Base-by-base conservation (phyloP, 192 early-diverging fungal genomes). In the Jimgerdemannia lactiflua region DNA sequence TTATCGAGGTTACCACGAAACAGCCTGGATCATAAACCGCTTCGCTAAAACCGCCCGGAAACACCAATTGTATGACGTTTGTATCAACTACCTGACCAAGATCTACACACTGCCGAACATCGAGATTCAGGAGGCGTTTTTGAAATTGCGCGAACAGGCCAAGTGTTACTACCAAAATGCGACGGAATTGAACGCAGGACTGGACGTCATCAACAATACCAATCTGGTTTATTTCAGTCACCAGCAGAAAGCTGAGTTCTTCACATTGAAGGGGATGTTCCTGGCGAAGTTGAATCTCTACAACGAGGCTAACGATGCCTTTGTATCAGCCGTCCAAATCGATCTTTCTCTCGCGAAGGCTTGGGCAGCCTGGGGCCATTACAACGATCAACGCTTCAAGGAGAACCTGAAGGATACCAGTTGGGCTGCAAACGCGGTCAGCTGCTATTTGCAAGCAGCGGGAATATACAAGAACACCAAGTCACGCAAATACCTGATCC, bases 101-200 rank as follows among this genome's bases (percentile, higher is more conserved):
- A 99, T 99, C 72, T 99, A 99, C 83, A 97, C 95, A 3, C 87
- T 99, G 40, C 98, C 98, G 17, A 99, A 99, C 80, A 99, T 99
- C 76, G 98, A 99, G 82, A 99, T 99, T 29, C 97, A 99, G 74
- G 98, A 99, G 80, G 97, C 97, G 3, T 99, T 99, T 77, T 75
- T 96, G 70, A 99, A 99, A 83, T 84, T 99, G 70, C 91, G 94
- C 43, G 97, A 99, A 86, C 97, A 99, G 84, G 97, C 97, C 69
- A 98, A 99, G 81, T 98, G 97, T 83, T 93, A 99, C 80, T 97
- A 95, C 83, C 90, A 95, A 65, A 93, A 92, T 59, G 91, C 95
- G 6, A 81, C 86, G 4, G 97, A 99, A 83, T 88, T 97, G 74
- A 88, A 94, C 42, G 91, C 90, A 20, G 98, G 97, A 4, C 82